A percentile compares a stretch with the other conserved stretches of the same genome.
Conservation (phyloP, 768 basidiomycete genomes). For the Phanerochaete carnosa region DNA sequence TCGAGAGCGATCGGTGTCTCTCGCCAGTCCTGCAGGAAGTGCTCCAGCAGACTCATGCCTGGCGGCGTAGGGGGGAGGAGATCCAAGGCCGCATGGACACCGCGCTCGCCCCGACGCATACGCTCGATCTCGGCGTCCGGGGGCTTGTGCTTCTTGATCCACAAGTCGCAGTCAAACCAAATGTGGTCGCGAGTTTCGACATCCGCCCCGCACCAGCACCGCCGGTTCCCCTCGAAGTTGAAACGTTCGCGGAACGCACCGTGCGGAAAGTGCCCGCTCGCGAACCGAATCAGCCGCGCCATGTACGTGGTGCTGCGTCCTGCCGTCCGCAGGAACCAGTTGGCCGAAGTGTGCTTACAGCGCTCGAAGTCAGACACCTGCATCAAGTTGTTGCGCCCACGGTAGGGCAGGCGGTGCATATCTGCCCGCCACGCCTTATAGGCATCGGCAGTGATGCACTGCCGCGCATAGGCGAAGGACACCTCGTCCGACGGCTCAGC, state of each 20-base stretch:
- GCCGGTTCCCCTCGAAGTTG: background rate
- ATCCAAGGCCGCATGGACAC: background rate
- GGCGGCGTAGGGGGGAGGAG: background rate
- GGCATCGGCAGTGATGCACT: background rate
- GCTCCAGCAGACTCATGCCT: background rate
- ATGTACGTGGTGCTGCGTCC: no score
- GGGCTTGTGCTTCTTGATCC: slow-evolving; percentile 4
- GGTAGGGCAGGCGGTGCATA: background rate
- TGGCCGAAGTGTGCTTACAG: background rate
- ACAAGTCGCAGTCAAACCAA: slow-evolving; percentile 10
- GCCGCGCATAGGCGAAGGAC: background rate
- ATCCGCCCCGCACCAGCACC: background rate
- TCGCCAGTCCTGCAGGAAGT: background rate
- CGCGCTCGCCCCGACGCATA: background rate
- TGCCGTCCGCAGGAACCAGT: no score
- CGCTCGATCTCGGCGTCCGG: background rate
- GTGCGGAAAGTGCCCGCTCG: no score
- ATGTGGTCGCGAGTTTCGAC: slow-evolving; percentile 2
- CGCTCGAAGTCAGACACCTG: background rate
- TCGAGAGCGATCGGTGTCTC: background rate
- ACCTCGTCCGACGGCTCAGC: background rate
- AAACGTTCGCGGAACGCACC: slow-evolving; percentile 2
- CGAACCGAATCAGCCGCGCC: no score
- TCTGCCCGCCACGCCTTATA: background rate
- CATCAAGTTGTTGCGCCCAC: background rate